phyloP scores from a whole-genome alignment of 768 basidiomycete species.

The Hypholoma fasciculare region DNA sequence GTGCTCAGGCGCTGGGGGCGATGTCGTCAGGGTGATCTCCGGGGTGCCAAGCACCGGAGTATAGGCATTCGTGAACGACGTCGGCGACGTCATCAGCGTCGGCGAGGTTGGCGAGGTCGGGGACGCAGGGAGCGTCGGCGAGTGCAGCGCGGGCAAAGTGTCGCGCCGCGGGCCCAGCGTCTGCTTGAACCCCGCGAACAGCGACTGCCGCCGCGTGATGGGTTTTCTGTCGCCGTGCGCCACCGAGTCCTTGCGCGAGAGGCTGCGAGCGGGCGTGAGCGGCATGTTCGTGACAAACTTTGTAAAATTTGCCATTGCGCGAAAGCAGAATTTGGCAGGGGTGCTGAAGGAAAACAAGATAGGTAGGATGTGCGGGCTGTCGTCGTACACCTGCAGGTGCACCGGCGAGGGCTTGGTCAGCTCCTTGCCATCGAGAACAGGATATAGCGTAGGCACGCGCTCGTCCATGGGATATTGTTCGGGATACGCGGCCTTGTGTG shows the following conservation, averaged over 20 bases:
- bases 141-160: neutral
- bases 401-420: conserved; percentile 65
- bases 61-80: neutral
- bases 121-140: neutral
- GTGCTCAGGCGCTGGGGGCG: neutral
- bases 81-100: neutral
- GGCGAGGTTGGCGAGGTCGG: neutral
- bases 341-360: conserved; percentile 76
- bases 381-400: conserved; percentile 93
- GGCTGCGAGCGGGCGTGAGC: conserved; percentile 7
- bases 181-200: conserved; percentile 18
- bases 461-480: conserved; percentile 56
- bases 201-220: conserved; percentile 12
- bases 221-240: conserved; percentile 1
- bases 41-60: neutral
- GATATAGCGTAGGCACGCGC: conserved; percentile 51
- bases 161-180: neutral
- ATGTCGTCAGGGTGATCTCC: neutral
- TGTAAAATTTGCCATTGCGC: conserved; percentile 71
- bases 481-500: conserved; percentile 91
- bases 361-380: conserved; percentile 72
- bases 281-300: conserved; percentile 59
- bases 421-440: conserved; percentile 56
- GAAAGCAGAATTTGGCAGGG: conserved; percentile 78
- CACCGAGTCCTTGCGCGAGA: conserved; percentile 6